Evolutionary conservation across 2,329 filamentous ascomycete genomes (phyloP).

Genomic region (Fusarium illudens): DNA sequence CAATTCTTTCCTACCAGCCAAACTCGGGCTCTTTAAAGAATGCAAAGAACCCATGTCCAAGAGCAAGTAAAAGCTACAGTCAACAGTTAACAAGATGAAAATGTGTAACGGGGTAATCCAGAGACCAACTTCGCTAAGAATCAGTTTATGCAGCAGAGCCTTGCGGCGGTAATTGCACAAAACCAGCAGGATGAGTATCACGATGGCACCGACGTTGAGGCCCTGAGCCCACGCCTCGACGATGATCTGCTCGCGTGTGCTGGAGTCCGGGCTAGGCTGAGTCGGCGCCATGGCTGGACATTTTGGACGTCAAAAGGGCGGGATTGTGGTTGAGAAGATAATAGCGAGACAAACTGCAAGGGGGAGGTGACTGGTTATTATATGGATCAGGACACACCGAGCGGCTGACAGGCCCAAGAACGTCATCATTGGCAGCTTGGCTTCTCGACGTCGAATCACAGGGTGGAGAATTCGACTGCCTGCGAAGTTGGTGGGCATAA

Average conservation of each 20-base stretch:
- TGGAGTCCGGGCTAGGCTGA: conserved; percentile 12
- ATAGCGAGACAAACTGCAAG: background rate
- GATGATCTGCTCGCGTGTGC: conserved; percentile 18
- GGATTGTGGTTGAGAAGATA: background rate
- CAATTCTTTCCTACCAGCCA: conserved; percentile 14
- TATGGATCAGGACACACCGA: background rate
- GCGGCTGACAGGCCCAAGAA: background rate
- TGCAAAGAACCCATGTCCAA: conserved; percentile 22
- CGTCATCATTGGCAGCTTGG: conserved; percentile 3
- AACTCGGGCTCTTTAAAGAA: conserved; percentile 24
- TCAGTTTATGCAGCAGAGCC: conserved; percentile 23
- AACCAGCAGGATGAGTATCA: conserved; percentile 13
- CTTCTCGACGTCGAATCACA: conserved; percentile 13
- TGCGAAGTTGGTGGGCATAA: background rate
- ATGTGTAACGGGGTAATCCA: no score
- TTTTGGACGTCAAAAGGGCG: background rate
- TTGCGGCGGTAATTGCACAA: conserved; percentile 25
- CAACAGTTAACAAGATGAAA: background rate
- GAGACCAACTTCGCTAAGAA: conserved; percentile 13
- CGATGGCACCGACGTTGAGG: conserved; percentile 14
- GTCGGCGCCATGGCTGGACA: conserved; percentile 20
- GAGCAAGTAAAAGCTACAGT: conserved; percentile 11
- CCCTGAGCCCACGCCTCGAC: conserved; percentile 29
- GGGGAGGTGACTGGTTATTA: background rate
- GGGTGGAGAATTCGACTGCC: conserved; percentile 21